These are phyloP conservation scores for Metarhizium rileyi DNA, from an alignment of 2,329 filamentous ascomycete genomes.

Conservation along the genomic window DNA sequence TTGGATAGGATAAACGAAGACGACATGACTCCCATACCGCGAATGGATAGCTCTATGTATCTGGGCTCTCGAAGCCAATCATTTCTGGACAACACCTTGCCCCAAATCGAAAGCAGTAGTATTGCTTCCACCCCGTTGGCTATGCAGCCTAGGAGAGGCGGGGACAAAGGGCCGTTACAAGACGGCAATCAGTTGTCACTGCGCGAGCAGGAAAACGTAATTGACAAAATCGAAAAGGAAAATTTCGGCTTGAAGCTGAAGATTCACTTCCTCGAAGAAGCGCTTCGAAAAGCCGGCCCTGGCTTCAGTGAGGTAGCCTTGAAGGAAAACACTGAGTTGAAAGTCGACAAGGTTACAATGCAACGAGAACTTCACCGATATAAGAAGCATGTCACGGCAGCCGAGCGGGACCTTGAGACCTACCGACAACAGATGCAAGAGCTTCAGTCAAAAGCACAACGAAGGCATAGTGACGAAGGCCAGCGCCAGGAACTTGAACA, in stretches of 20 bases:
- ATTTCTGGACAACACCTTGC: constrained; percentile 60
- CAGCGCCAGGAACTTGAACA: constrained; percentile 52
- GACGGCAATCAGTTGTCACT: constrained; percentile 86
- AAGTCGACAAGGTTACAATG: constrained; percentile 85
- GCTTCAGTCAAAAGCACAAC: constrained; percentile 71
- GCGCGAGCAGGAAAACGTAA: constrained; percentile 88
- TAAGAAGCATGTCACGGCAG: constrained; percentile 71
- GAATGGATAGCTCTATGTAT: constrained; percentile 63
- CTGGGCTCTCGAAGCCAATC: constrained; percentile 56
- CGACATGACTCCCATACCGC: constrained; percentile 65
- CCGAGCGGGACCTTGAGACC: constrained; percentile 77
- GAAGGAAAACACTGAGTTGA: constrained; percentile 92
- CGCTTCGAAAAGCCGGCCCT: constrained; percentile 74
- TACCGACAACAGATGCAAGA: constrained; percentile 76
- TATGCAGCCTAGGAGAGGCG: constrained; percentile 52
- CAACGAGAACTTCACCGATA: constrained; percentile 78
- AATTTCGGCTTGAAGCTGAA: constrained; percentile 96
- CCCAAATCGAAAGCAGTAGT: constrained; percentile 70
- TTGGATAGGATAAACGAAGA: constrained; percentile 57
- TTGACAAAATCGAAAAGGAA: constrained; percentile 95
- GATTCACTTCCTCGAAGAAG: constrained; percentile 92
- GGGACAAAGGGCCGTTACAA: constrained; percentile 59
- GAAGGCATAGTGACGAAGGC: constrained; percentile 61
- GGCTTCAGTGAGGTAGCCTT: constrained; percentile 83
- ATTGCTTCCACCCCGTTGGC: constrained; percentile 73